A percentile compares a stretch with the other conserved stretches of the same genome.
phyloP scores from a whole-genome alignment of 73 alveolate genomes.

The Durusdinium trenchii region DNA sequence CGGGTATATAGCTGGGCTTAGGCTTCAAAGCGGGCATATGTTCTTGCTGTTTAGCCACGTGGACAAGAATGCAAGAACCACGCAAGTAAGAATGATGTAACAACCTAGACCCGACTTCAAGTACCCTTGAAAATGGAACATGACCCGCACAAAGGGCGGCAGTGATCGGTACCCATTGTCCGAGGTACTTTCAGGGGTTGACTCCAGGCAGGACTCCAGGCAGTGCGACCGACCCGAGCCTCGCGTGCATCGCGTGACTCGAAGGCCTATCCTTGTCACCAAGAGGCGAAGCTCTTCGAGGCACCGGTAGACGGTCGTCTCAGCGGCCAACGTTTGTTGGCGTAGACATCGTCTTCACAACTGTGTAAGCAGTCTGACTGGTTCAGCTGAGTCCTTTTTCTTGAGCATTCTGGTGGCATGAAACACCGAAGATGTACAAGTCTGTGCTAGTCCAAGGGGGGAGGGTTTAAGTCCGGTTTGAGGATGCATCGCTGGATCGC shows the following conservation, averaged over 20 bases:
- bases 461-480: not conserved
- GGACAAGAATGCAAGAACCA: not conserved
- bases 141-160: not conserved
- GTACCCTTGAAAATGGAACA: not conserved
- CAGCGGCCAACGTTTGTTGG: not conserved
- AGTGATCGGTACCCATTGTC: no score
- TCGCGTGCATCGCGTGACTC: not conserved
- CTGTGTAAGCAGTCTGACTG: no score
- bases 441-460: not conserved
- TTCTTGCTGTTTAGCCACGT: no score
- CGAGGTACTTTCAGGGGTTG: no score
- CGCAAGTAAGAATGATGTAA: not conserved
- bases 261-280: slow-evolving; percentile 7
- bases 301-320: not conserved
- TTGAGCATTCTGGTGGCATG: not conserved
- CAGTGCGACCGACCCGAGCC: no score
- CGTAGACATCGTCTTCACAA: no score
- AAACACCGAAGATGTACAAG: not conserved
- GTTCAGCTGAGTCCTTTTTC: not conserved
- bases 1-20: no score
- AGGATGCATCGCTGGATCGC: no score
- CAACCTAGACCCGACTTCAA: not conserved
- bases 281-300: slow-evolving; percentile 32
- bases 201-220: no score
- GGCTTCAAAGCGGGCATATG: no score